Evolutionary conservation across 306 rosid genomes (phyloP).

Genomic region (Senna siamea): DNA sequence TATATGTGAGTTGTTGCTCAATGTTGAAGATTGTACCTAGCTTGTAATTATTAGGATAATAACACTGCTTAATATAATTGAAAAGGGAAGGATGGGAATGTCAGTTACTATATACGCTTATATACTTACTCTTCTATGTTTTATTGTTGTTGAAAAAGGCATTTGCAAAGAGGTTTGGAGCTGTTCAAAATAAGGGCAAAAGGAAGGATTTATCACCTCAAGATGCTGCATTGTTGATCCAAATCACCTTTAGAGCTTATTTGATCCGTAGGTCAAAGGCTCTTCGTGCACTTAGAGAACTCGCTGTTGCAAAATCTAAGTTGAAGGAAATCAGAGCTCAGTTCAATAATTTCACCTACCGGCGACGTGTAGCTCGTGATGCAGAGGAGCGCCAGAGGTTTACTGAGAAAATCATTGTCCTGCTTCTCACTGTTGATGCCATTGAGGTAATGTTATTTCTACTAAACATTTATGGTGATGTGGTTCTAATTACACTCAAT

Average conservation of each 20-base stretch:
- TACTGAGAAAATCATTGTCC: constrained; percentile 67
- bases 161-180: constrained; percentile 62
- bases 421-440: constrained; percentile 74
- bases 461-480: background rate
- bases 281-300: constrained; percentile 71
- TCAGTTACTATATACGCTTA: background rate
- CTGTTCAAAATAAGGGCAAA: constrained; percentile 53
- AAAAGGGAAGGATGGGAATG: background rate
- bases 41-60: too few relatives aligned
- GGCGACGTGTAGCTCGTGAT: constrained; percentile 50
- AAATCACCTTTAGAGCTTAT: constrained; percentile 64
- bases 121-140: too few relatives aligned
- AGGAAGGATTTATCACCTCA: constrained; percentile 68
- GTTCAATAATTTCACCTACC: constrained; percentile 63
- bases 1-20: background rate
- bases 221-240: constrained; percentile 74
- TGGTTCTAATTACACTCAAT: background rate
- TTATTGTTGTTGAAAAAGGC: constrained; percentile 49
- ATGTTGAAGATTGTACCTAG: background rate
- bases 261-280: constrained; percentile 66
- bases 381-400: constrained; percentile 69
- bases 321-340: constrained; percentile 60
- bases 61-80: background rate
- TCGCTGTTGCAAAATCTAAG: constrained; percentile 70
- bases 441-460: constrained; percentile 52